These are phyloP conservation scores for Saksenaea vasiformis DNA, from an alignment of 371 early-diverging fungal species.

Conservation along the genomic window DNA sequence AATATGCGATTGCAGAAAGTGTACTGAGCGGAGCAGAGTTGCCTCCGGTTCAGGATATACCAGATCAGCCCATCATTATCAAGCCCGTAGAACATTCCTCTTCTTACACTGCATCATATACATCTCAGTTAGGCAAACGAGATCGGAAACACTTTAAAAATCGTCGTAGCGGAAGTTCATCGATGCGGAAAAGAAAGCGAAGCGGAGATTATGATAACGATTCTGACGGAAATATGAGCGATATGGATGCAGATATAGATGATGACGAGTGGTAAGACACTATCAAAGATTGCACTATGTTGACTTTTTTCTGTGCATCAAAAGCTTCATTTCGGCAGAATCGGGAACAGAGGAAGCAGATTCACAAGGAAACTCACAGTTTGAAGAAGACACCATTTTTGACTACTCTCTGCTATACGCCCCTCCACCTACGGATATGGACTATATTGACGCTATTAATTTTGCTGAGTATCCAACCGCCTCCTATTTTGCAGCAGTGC, in stretches of 20 bases:
- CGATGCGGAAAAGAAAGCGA: not conserved
- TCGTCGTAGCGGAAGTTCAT: not conserved
- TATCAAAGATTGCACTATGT: not conserved
- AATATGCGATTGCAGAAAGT: constrained; percentile 45
- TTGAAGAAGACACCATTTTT: constrained; percentile 48
- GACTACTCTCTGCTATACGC: constrained; percentile 43
- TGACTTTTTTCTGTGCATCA: not conserved
- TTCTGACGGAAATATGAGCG: constrained; percentile 6
- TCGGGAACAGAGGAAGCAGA: constrained; percentile 29
- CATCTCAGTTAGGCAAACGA: constrained; percentile 25
- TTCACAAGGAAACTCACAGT: constrained; percentile 6
- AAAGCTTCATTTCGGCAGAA: constrained; percentile 21
- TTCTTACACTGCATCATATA: not conserved
- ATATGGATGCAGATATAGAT: constrained; percentile 29
- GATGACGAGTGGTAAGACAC: constrained; percentile 30
- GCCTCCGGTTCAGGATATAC: constrained; percentile 38
- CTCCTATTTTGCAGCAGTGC: constrained; percentile 58
- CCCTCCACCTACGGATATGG: constrained; percentile 35
- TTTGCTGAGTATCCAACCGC: constrained; percentile 50
- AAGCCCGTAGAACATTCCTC: constrained; percentile 37
- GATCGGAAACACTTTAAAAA: constrained; percentile 26
- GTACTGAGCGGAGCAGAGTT: constrained; percentile 37
- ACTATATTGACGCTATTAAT: constrained; percentile 42
- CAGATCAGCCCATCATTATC: constrained; percentile 49
- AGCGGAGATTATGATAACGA: not conserved